Conservation (phyloP, 306 rosid genomes). For the Inga leiocalycina region DNA sequence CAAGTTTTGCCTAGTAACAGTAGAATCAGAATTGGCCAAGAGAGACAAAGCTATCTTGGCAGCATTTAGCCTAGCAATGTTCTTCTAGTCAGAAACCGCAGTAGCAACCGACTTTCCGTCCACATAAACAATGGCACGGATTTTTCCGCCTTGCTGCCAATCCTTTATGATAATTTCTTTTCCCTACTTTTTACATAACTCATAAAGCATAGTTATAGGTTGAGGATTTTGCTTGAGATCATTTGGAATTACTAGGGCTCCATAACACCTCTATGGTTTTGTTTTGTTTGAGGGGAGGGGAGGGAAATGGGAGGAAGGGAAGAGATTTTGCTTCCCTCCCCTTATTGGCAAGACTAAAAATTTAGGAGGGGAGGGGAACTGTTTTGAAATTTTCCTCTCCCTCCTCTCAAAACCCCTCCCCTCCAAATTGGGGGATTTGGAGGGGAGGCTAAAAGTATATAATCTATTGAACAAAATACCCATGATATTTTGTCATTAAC, state of each 20-base stretch:
- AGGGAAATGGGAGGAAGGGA: too few relatives aligned
- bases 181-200: constrained; percentile 70
- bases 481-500: too few relatives aligned
- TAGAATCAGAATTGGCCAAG: constrained; percentile 33
- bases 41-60: constrained; percentile 61
- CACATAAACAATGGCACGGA: constrained; percentile 51
- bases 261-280: constrained; percentile 39
- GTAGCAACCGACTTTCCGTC: constrained; percentile 59
- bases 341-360: too few relatives aligned
- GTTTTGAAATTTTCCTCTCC: too few relatives aligned
- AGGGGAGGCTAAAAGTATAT: too few relatives aligned
- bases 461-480: too few relatives aligned
- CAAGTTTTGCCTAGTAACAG: background rate
- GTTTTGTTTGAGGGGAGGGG: too few relatives aligned
- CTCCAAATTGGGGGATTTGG: too few relatives aligned
- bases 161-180: constrained; percentile 52
- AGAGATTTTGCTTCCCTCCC: too few relatives aligned
- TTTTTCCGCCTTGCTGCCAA: constrained; percentile 42
- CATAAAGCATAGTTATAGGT: constrained; percentile 60
- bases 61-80: constrained; percentile 69
- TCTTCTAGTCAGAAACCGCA: constrained; percentile 62
- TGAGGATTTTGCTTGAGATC: constrained; percentile 63
- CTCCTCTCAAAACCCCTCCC: too few relatives aligned
- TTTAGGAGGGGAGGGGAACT: too few relatives aligned
- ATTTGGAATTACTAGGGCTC: constrained; percentile 74